phyloP scores from a whole-genome alignment of 345 rosid species.

The Mercurialis annua region DNA sequence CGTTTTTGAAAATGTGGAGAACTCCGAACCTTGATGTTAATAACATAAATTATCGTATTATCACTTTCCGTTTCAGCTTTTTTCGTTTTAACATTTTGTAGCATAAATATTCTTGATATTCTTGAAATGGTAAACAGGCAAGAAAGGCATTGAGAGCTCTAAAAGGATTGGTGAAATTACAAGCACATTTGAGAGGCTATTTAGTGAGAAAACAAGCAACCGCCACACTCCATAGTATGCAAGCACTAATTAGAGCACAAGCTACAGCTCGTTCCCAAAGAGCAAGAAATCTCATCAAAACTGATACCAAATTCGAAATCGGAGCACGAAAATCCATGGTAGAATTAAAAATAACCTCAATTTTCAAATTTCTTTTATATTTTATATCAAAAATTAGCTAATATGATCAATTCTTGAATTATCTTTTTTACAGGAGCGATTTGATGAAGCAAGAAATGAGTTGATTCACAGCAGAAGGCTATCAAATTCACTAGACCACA shows the following conservation, averaged over 20 bases:
- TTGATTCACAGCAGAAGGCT: conserved; percentile 30
- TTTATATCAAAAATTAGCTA: background rate
- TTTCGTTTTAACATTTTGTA: background rate
- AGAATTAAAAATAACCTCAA: background rate
- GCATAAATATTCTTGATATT: no score
- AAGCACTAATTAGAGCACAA: conserved; percentile 30
- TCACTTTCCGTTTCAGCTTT: background rate
- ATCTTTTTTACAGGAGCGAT: conserved; percentile 20
- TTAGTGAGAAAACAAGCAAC: conserved; percentile 28
- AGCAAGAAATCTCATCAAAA: conserved; percentile 10
- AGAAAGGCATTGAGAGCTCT: conserved; percentile 28
- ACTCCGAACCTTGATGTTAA: no score
- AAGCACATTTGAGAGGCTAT: conserved; percentile 28
- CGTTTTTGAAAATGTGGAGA: no score
- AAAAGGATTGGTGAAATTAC: conserved; percentile 29
- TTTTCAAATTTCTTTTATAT: background rate
- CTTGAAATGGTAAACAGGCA: conserved; percentile 14
- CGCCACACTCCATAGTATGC: conserved; percentile 27
- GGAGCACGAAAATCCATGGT: conserved; percentile 22
- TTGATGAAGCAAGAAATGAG: conserved; percentile 26
- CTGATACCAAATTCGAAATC: background rate
- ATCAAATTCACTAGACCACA: conserved; percentile 4
- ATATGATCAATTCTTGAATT: background rate
- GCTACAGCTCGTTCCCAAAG: conserved; percentile 16
- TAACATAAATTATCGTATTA: no score